Evolutionary conservation across 2,329 filamentous ascomycete genomes (phyloP).

Genomic region (Colletotrichum brevisporum): DNA sequence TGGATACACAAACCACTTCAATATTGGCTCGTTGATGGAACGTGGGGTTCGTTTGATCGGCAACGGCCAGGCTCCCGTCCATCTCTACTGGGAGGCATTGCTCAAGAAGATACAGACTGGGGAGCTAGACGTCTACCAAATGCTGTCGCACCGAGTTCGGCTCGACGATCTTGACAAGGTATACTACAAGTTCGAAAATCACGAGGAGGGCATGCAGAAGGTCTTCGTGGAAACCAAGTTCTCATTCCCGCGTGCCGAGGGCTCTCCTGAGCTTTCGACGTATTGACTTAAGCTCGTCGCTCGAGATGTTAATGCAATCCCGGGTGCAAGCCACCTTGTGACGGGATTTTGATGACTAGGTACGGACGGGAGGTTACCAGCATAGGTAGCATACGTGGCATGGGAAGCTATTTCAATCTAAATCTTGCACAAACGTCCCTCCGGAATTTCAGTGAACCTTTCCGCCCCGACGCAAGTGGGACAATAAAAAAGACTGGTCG

Average conservation of each 20-base stretch:
- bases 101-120: conserved; percentile 76
- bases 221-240: conserved; percentile 76
- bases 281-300: conserved; percentile 45
- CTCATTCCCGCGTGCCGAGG: conserved; percentile 61
- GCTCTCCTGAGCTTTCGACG: conserved; percentile 60
- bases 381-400: too few species aligned
- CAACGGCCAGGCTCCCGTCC: conserved; percentile 79
- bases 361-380: too few species aligned
- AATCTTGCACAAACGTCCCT: too few species aligned
- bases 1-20: conserved; percentile 83
- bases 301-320: conserved; percentile 18
- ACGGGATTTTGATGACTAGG: too few species aligned
- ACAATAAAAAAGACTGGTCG: conserved; percentile 51
- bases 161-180: conserved; percentile 80
- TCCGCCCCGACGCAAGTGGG: conserved; percentile 7
- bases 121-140: conserved; percentile 81
- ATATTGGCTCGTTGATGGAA: conserved; percentile 88
- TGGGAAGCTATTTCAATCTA: too few species aligned
- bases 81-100: conserved; percentile 87
- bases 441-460: too few species aligned
- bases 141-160: conserved; percentile 84
- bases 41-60: conserved; percentile 84
- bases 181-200: conserved; percentile 73
- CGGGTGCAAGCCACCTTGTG: too few species aligned
- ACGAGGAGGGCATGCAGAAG: conserved; percentile 84